Evolutionary conservation across 257 asterid species (phyloP).

Genomic region (Plantago elongata): DNA sequence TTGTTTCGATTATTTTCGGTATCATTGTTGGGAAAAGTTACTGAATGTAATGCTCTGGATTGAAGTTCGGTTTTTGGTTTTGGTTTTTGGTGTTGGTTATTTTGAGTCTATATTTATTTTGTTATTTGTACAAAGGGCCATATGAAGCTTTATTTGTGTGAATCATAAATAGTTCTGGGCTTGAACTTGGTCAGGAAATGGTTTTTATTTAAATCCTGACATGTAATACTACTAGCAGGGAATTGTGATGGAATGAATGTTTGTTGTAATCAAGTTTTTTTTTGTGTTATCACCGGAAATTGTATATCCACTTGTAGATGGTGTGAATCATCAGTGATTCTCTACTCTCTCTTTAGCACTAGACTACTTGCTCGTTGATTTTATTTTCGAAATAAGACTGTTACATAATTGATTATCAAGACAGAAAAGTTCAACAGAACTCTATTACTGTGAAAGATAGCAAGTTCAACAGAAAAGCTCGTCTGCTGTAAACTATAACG

Average conservation of each 20-base stretch:
- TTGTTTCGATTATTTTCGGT: conserved; percentile 53
- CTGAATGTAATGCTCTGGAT: conserved; percentile 7
- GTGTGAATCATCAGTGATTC: no score
- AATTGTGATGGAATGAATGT: conserved; percentile 2
- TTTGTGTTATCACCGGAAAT: not conserved
- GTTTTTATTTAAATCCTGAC: conserved; percentile 21
- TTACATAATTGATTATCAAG: no score
- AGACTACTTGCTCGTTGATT: no score
- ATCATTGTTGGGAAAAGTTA: conserved; percentile 34
- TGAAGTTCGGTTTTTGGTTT: conserved; percentile 9
- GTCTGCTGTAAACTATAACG: no score
- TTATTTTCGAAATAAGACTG: no score
- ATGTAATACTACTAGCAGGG: conserved; percentile 8
- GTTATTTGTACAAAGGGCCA: conserved; percentile 14
- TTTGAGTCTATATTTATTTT: not conserved
- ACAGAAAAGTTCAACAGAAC: no score
- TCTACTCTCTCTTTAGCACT: no score
- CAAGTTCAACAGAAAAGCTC: no score
- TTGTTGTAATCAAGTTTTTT: conserved; percentile 9
- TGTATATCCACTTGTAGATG: no score
- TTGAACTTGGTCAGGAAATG: conserved; percentile 21
- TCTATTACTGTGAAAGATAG: no score
- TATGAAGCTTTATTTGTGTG: conserved; percentile 14
- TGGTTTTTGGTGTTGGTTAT: not conserved
- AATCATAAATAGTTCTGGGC: conserved; percentile 1